phyloP scores from a whole-genome alignment of 1,284 basidiomycete species.

The Moesziomyces aphidis region DNA sequence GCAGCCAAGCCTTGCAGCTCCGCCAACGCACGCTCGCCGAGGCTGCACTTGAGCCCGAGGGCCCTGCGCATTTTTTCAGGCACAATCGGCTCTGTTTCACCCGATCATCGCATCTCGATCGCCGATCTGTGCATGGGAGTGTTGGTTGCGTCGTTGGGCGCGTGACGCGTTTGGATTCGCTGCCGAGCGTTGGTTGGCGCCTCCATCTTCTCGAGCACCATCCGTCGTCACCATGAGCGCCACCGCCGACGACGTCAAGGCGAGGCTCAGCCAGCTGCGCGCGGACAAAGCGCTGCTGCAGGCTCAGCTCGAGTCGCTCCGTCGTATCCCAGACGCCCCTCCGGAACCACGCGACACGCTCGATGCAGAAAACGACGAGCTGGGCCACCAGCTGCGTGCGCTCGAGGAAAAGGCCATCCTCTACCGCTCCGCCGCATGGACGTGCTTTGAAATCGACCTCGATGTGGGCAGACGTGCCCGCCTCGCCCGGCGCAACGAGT shows the following conservation, averaged over 20 bases:
- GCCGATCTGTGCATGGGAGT: not conserved
- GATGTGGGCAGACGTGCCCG: conserved; percentile 53
- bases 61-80: too few relatives aligned
- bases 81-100: not conserved
- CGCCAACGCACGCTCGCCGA: too few relatives aligned
- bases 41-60: too few relatives aligned
- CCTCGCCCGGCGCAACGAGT: conserved; percentile 6
- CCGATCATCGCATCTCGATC: not conserved
- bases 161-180: too few relatives aligned
- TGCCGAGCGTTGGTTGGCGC: too few relatives aligned
- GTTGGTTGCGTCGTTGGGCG: too few relatives aligned
- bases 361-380: conserved; percentile 25
- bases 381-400: conserved; percentile 20
- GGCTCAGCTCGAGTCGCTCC: conserved; percentile 36
- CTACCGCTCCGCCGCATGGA: conserved; percentile 51
- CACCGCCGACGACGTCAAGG: conserved; percentile 16
- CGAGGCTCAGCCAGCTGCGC: conserved; percentile 30
- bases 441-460: conserved; percentile 54
- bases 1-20: too few relatives aligned
- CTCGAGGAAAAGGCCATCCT: conserved; percentile 50
- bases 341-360: conserved; percentile 5
- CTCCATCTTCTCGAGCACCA: not conserved
- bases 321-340: conserved; percentile 12
- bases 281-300: conserved; percentile 36
- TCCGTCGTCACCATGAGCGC: too few relatives aligned